Conservation (phyloP, 805 yeast genomes). For the Wickerhamomyces alni region DNA sequence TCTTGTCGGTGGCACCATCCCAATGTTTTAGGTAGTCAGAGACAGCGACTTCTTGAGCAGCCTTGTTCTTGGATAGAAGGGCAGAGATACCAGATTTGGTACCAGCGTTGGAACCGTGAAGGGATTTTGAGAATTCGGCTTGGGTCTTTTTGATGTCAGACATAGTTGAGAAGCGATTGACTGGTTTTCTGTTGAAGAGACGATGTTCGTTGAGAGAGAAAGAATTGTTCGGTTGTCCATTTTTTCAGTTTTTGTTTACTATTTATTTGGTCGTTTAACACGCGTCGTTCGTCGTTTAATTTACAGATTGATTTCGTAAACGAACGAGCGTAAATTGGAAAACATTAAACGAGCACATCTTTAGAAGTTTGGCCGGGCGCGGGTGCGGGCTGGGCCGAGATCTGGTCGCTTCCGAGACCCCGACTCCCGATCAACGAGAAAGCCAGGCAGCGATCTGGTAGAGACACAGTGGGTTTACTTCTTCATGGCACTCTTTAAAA, state of each 20-base stretch:
- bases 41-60: slow-evolving; percentile 77
- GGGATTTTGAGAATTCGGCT: slow-evolving; percentile 67
- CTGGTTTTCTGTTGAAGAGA: background rate
- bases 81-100: slow-evolving; percentile 70
- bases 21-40: slow-evolving; percentile 93
- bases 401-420: too few relatives aligned
- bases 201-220: background rate
- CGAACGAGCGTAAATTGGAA: too few relatives aligned
- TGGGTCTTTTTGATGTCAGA: slow-evolving; percentile 31
- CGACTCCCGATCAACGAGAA: too few relatives aligned
- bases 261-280: background rate
- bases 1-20: slow-evolving; percentile 82
- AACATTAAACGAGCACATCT: too few relatives aligned
- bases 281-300: too few relatives aligned
- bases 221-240: background rate
- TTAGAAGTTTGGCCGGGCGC: too few relatives aligned
- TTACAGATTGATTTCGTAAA: background rate
- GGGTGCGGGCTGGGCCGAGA: too few relatives aligned
- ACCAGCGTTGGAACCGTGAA: slow-evolving; percentile 74
- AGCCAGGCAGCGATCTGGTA: too few relatives aligned
- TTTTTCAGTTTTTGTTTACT: background rate
- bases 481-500: too few relatives aligned
- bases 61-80: slow-evolving; percentile 66
- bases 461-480: too few relatives aligned
- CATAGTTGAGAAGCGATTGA: slow-evolving; percentile 3